A percentile compares a stretch with the other conserved stretches of the same genome.
Evolutionary conservation across 495 filamentous ascomycete species (phyloP).

Genomic region (Annulohypoxylon bovei): DNA sequence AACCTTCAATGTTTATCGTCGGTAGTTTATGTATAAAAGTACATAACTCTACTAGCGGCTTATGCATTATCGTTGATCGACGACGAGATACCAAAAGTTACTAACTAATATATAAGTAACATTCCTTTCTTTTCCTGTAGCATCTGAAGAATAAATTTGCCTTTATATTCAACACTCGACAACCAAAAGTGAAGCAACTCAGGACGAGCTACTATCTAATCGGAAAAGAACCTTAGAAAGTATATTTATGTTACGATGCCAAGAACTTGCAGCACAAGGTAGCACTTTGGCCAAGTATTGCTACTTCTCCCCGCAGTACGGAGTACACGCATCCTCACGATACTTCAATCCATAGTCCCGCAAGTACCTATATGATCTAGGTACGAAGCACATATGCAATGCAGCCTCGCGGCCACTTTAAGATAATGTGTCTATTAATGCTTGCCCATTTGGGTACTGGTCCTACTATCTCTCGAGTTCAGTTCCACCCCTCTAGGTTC

Average conservation of each 20-base stretch:
- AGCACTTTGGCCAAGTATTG: constrained; percentile 26
- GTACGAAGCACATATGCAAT: constrained; percentile 33
- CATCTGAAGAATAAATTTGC: background rate
- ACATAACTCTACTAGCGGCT: background rate
- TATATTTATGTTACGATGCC: constrained; percentile 34
- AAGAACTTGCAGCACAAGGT: constrained; percentile 33
- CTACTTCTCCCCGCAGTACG: constrained; percentile 43
- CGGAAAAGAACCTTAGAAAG: background rate
- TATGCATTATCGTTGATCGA: background rate
- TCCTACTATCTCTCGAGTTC: background rate
- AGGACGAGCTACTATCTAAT: constrained; percentile 6
- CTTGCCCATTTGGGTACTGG: constrained; percentile 12
- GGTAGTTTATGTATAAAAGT: background rate
- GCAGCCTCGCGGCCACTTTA: constrained; percentile 34
- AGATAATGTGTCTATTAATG: constrained; percentile 24
- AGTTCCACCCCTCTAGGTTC: background rate
- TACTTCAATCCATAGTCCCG: constrained; percentile 38
- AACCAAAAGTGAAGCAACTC: background rate
- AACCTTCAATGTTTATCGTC: background rate
- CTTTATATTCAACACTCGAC: background rate
- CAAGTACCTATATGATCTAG: constrained; percentile 39
- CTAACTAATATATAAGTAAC: background rate
- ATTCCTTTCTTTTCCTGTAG: background rate
- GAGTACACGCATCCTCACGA: constrained; percentile 39
- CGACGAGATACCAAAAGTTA: background rate